Evolutionary conservation across 345 rosid species (phyloP).

Genomic region (Corchorus capsularis): DNA sequence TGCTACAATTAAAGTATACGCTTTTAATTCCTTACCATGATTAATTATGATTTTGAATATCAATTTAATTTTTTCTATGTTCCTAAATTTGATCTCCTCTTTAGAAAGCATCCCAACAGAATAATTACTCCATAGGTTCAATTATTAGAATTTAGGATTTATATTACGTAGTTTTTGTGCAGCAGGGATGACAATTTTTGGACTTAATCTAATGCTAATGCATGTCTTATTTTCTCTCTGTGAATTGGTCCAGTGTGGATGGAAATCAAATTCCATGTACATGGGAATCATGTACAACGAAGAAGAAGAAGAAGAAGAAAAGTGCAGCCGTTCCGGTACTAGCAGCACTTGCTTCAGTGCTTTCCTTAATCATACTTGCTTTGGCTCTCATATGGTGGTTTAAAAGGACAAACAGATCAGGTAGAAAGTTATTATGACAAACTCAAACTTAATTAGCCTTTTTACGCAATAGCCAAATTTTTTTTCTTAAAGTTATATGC

Average conservation of each 20-base stretch:
- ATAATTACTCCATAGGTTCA: background rate
- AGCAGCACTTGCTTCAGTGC: slow-evolving; percentile 30
- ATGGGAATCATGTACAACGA: no score
- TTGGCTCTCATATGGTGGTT: slow-evolving; percentile 13
- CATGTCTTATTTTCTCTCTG: background rate
- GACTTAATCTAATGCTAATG: no score
- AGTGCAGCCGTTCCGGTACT: slow-evolving; percentile 21
- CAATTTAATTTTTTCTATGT: background rate
- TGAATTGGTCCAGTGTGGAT: no score
- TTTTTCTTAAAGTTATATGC: no score
- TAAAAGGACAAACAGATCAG: slow-evolving; percentile 31
- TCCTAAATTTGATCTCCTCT: background rate
- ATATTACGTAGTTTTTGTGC: background rate
- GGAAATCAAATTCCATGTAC: no score
- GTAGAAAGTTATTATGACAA: background rate
- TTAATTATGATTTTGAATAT: background rate
- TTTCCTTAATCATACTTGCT: slow-evolving; percentile 23
- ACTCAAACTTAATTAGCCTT: background rate
- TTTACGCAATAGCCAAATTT: background rate
- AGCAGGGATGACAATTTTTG: no score
- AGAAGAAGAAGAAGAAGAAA: background rate
- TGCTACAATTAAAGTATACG: background rate
- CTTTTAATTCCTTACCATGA: no score
- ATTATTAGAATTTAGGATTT: background rate
- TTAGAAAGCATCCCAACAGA: background rate